These are phyloP conservation scores for Penicillium nordicum DNA, from an alignment of 2,329 filamentous ascomycete genomes.

Conservation along the genomic window DNA sequence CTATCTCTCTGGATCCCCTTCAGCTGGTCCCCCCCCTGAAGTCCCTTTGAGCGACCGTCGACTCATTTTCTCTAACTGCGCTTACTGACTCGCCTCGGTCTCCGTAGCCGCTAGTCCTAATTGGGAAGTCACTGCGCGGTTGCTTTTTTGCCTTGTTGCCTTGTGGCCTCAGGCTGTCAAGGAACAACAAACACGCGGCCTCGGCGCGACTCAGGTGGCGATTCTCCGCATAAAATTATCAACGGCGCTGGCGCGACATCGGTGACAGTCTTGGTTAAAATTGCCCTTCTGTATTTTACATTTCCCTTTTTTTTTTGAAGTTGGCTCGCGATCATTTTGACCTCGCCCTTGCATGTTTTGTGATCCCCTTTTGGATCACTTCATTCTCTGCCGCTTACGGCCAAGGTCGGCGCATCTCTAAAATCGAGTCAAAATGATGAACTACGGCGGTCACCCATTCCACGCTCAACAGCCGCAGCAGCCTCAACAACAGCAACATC, in stretches of 20 bases:
- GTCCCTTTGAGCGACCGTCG: slow-evolving; percentile 17
- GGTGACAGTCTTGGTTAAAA: background rate
- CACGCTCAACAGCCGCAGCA: slow-evolving; percentile 27
- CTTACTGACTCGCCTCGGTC: slow-evolving; percentile 21
- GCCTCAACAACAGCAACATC: slow-evolving; percentile 22
- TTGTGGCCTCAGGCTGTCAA: slow-evolving; percentile 12
- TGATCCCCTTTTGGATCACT: slow-evolving; percentile 1
- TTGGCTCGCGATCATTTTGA: background rate
- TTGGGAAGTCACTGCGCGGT: slow-evolving; percentile 6
- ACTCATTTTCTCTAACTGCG: slow-evolving; percentile 22
- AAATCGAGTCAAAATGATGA: slow-evolving; percentile 32
- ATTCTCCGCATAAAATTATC: slow-evolving; percentile 10
- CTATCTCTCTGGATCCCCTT: slow-evolving; percentile 6
- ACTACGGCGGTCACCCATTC: slow-evolving; percentile 33
- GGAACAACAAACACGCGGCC: slow-evolving; percentile 26
- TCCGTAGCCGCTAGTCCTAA: slow-evolving; percentile 24
- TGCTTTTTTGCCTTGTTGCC: slow-evolving; percentile 10
- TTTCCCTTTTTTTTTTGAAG: background rate
- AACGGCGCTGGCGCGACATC: slow-evolving; percentile 13
- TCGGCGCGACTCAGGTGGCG: slow-evolving; percentile 21
- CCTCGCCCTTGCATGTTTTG: slow-evolving; percentile 15
- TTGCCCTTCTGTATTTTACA: background rate
- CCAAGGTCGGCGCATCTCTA: slow-evolving; percentile 12
- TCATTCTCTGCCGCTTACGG: slow-evolving; percentile 17
- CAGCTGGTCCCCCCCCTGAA: slow-evolving; percentile 20